Percentiles rank a stretch among this genome's conserved stretches.
Conservation (phyloP, 2,329 filamentous ascomycete genomes). For the Ceratocystiopsis minuta region DNA sequence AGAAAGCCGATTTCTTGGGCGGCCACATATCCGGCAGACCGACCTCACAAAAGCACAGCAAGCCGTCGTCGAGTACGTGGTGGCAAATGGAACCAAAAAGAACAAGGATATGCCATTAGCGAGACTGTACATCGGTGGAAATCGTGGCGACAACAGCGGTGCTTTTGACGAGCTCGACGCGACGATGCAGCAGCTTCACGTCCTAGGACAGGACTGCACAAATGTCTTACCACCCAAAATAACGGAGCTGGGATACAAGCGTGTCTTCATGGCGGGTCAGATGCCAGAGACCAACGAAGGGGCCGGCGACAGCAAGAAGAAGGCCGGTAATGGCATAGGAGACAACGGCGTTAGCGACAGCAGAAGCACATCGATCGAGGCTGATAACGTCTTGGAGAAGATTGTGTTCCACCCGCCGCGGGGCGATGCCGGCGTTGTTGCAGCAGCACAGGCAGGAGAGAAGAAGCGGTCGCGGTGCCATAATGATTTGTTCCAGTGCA, state of each 20-base stretch:
- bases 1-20: constrained; percentile 10
- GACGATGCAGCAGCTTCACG: constrained; percentile 21
- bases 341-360: constrained; percentile 1
- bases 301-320: neutral
- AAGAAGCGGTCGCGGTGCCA: constrained; percentile 12
- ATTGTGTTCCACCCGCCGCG: constrained; percentile 31
- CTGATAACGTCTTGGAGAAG: constrained; percentile 10
- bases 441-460: no score
- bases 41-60: constrained; percentile 29
- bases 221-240: constrained; percentile 21
- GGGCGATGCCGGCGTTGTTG: constrained; percentile 5
- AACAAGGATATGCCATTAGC: constrained; percentile 18
- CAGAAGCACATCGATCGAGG: constrained; percentile 2
- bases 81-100: constrained; percentile 14
- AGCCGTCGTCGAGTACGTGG: constrained; percentile 22
- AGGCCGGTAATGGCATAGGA: constrained; percentile 2
- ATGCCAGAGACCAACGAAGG: neutral
- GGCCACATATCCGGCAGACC: constrained; percentile 9
- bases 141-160: constrained; percentile 3
- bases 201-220: constrained; percentile 16
- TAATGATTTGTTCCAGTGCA: constrained; percentile 27
- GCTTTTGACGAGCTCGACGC: constrained; percentile 21
- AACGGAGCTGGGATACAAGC: constrained; percentile 19
- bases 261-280: constrained; percentile 10
- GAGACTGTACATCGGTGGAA: constrained; percentile 28